Evolutionary conservation across 1,284 basidiomycete genomes (phyloP).

Genomic region (Naganishia albida): DNA sequence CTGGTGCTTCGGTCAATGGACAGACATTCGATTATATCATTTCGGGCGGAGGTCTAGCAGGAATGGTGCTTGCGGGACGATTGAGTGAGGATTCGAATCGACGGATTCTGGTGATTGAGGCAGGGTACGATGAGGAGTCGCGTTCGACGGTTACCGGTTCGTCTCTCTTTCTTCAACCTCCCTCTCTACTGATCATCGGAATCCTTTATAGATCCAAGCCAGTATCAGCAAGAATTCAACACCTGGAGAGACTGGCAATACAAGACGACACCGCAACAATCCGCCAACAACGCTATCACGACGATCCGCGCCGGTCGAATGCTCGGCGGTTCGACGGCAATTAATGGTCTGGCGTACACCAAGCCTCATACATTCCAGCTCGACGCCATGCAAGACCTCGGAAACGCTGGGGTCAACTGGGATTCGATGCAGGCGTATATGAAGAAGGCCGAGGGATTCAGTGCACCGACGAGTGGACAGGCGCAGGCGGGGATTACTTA

Average conservation of each 20-base stretch:
- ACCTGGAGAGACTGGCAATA: slow-evolving; percentile 47
- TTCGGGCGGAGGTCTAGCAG: slow-evolving; percentile 66
- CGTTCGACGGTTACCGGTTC: slow-evolving; percentile 39
- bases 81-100: slow-evolving; percentile 60
- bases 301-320: slow-evolving; percentile 38
- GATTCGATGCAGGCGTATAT: slow-evolving; percentile 42
- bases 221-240: slow-evolving; percentile 34
- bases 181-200: neutral
- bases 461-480: slow-evolving; percentile 36
- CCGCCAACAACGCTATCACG: slow-evolving; percentile 37
- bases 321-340: slow-evolving; percentile 49
- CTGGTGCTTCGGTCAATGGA: slow-evolving; percentile 34
- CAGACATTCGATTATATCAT: slow-evolving; percentile 66
- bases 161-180: slow-evolving; percentile 5
- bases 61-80: slow-evolving; percentile 64
- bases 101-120: slow-evolving; percentile 51
- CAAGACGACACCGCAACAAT: slow-evolving; percentile 42
- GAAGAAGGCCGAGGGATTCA: slow-evolving; percentile 41
- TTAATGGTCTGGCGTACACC: slow-evolving; percentile 53
- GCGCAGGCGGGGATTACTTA: slow-evolving; percentile 40
- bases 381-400: slow-evolving; percentile 44
- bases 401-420: slow-evolving; percentile 48
- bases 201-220: slow-evolving; percentile 11
- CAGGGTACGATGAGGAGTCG: slow-evolving; percentile 42
- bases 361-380: slow-evolving; percentile 47